Evolutionary conservation across 2,329 filamentous ascomycete genomes (phyloP), one percentile per base, ranked within the genome.

Genomic region (Aspergillus pseudonomiae): DNA sequence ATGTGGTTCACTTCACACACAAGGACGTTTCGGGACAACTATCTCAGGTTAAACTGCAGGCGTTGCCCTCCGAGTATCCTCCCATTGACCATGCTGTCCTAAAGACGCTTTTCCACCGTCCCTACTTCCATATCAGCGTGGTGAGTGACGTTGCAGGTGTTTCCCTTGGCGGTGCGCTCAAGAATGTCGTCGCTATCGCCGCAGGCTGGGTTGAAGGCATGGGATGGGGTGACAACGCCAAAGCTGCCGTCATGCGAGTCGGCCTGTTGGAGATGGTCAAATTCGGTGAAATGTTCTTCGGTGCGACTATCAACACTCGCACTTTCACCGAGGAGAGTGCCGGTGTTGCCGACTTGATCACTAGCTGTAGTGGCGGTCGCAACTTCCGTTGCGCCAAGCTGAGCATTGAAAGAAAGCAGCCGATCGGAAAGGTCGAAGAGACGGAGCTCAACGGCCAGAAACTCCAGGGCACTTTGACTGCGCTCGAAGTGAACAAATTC

Each of bases 281-380:
- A 75, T 99, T 99, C 71, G 94, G 94, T 68, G 93, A 94, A 78
- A 88, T 91, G 71, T 99, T 98, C 83, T 99, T 98, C 77, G 88
- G 88, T 21, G 86, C 94, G 72, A 92, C 91, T 1, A 90, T 95
- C 30, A 86, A 91, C 68, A 87, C 91, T 11, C 88, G 86, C 62
- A 99, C 95, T 0, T 98, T 99, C 77, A 98, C 94, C n/a, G 93
- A 97, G 76, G 93, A 97, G 77, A 96, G 92, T 71, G 94, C 93
- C 28, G 95, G 95, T 69, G 93, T 98, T 45, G 95, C 95, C 32
- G 95, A 99, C 79, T 82, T 99, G 69, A 96, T 99, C 75, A 98
- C 95, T 1, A 95, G 91, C 61, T 98, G 93, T 81, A 92, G 89
- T 59, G 93, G 93, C 66, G 95, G 95, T 14, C 88, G 95, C 65